Base-by-base conservation (phyloP, 2,329 filamentous ascomycete species). In the Chaetomium globosum region DNA sequence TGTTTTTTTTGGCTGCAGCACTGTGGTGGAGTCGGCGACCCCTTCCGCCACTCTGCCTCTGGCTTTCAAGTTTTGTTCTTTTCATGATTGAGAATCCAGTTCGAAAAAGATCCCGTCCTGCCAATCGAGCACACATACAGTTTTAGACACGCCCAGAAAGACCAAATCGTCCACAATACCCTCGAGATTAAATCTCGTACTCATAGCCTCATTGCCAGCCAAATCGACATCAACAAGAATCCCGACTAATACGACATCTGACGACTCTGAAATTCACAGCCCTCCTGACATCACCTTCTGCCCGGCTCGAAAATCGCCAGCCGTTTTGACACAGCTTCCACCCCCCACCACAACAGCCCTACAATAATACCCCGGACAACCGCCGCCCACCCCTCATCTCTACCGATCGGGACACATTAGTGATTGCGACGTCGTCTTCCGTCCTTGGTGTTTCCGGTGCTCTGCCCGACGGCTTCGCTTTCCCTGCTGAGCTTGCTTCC, bases 51-150 rank as follows among this genome's bases (percentile, higher is more conserved):
- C 67, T 68, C 57, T 67, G 64, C 53, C 66, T 68, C 61, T 66
- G 64, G 63, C 64, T 64, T 67, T 72, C 68, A 69, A 71, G 71
- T 70, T 67, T 69, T 71, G 66, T 70, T 69, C 68, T 70, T 72
- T 70, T 67, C 64, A 68, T 67, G 65, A 59, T 30, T 46, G 57
- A 63, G 65, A 68, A 69, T 63, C 67, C 53, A 68, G 63, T 59
- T 67, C 57, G 48, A 62, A 61, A 69, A 57, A 26, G 30, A 67
- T 52, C 65, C 58, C 63, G 55, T 66, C 59, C 61, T 65, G 63
- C 63, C 65, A 64, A 68, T 68, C 60, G 53, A 62, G 48, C 54
- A 68, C 57, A 9, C 60, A 55, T 55, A 16, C 53, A 33, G 46
- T 51, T 28, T 51, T 51, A 46, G 55, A 60, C 48, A 48, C 52